A percentile compares a stretch with the other conserved stretches of the same genome.
Conservation (phyloP, 371 early-diverging fungal genomes). For the Gilbertella persicaria region DNA sequence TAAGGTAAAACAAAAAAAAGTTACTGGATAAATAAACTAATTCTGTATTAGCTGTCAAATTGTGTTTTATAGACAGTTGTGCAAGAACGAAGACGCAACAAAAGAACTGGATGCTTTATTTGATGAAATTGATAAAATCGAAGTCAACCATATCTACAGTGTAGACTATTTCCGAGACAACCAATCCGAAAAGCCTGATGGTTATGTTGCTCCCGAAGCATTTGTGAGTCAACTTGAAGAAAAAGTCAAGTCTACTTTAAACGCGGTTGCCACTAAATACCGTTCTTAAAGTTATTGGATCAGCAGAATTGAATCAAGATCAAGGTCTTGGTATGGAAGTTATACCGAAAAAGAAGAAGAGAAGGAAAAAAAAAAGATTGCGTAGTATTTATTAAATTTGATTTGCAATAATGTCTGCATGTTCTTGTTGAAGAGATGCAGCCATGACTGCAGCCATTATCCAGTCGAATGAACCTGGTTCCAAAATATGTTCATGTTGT, state of each 20-base stretch:
- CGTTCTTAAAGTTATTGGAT: background rate
- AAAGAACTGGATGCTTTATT: slow-evolving; percentile 23
- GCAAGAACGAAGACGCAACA: slow-evolving; percentile 24
- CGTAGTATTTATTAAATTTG: background rate
- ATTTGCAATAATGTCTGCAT: slow-evolving; percentile 12
- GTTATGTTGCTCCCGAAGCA: slow-evolving; percentile 17
- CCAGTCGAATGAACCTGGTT: slow-evolving; percentile 15
- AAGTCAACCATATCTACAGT: slow-evolving; percentile 35
- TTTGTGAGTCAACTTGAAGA: slow-evolving; percentile 14
- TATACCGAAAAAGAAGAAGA: slow-evolving; percentile 1
- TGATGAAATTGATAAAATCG: slow-evolving; percentile 34
- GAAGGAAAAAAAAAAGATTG: background rate
- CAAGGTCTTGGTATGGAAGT: background rate
- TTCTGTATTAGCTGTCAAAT: slow-evolving; percentile 36
- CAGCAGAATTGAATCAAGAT: background rate
- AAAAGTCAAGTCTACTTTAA: slow-evolving; percentile 11
- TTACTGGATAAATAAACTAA: background rate
- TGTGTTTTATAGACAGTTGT: slow-evolving; percentile 30
- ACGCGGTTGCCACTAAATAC: slow-evolving; percentile 2
- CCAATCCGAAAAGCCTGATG: slow-evolving; percentile 6
- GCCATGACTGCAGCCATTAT: slow-evolving; percentile 21
- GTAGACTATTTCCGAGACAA: slow-evolving; percentile 39
- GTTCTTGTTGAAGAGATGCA: slow-evolving; percentile 21
- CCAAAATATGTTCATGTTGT: slow-evolving; percentile 4
- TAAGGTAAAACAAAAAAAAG: slow-evolving; percentile 33